These are phyloP conservation scores for Penicillium oxalicum DNA, from an alignment of 2,329 filamentous ascomycete species.

Conservation along the genomic window DNA sequence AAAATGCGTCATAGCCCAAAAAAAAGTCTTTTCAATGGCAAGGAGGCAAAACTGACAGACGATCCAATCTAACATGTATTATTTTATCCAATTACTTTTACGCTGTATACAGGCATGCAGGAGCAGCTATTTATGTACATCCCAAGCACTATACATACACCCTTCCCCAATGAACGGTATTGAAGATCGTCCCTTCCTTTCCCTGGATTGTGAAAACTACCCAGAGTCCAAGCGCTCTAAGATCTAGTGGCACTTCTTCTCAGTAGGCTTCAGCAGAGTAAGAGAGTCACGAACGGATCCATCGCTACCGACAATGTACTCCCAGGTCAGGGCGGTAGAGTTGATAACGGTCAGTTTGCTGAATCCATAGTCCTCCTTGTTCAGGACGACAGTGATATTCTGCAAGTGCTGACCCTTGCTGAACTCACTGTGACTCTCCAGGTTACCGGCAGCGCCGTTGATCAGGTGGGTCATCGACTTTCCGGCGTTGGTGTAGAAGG, in stretches of 20 bases:
- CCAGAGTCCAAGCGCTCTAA: no score
- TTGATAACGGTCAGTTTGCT: slow-evolving; percentile 43
- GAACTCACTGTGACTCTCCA: slow-evolving; percentile 46
- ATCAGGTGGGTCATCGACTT: slow-evolving; percentile 46
- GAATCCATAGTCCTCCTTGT: slow-evolving; percentile 46
- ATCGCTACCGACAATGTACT: slow-evolving; percentile 43
- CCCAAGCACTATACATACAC: no score
- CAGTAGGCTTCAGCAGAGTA: slow-evolving; percentile 27
- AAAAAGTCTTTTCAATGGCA: no score
- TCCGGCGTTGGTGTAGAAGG: slow-evolving; percentile 45
- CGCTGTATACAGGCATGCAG: no score
- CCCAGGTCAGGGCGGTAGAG: slow-evolving; percentile 39
- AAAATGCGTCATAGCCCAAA: no score
- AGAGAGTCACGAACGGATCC: slow-evolving; percentile 36
- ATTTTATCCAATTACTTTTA: no score
- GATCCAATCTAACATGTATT: no score
- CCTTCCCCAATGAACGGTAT: no score
- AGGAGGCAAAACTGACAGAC: no score
- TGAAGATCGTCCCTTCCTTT: no score
- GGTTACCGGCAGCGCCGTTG: slow-evolving; percentile 51
- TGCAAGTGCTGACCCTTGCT: slow-evolving; percentile 27
- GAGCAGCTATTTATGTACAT: no score
- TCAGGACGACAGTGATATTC: slow-evolving; percentile 43
- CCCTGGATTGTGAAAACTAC: no score
- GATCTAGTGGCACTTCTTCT: neutral